Conservation (phyloP, 2,329 filamentous ascomycete genomes). For the Claviceps purpurea region DNA sequence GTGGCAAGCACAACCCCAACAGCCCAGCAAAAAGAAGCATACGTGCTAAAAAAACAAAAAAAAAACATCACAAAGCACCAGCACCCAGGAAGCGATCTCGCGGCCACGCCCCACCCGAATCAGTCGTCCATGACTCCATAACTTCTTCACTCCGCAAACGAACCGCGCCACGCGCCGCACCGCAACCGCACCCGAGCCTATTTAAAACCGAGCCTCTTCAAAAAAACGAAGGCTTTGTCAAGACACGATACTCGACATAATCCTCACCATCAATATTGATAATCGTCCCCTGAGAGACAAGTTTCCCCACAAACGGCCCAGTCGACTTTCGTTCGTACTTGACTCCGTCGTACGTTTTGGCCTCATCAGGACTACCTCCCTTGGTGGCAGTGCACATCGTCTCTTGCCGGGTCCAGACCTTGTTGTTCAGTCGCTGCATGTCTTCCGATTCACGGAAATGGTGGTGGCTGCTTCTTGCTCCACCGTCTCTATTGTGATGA, state of each 20-base stretch:
- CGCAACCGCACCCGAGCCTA: not conserved
- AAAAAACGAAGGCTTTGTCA: slow-evolving; percentile 51
- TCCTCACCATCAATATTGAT: slow-evolving; percentile 54
- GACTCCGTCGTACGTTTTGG: slow-evolving; percentile 44
- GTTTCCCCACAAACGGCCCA: slow-evolving; percentile 48
- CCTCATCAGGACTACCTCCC: slow-evolving; percentile 31
- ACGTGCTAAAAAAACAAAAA: not conserved
- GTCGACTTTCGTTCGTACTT: slow-evolving; percentile 49
- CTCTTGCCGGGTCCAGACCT: slow-evolving; percentile 43
- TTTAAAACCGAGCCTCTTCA: slow-evolving; percentile 12
- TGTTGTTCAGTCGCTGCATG: slow-evolving; percentile 39
- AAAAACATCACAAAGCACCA: not conserved
- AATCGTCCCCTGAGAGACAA: slow-evolving; percentile 48
- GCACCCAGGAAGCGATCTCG: not conserved
- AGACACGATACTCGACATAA: slow-evolving; percentile 52
- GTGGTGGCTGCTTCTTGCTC: slow-evolving; percentile 9
- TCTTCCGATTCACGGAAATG: slow-evolving; percentile 33
- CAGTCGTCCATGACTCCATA: no score
- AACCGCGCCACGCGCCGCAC: not conserved
- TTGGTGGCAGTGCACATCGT: slow-evolving; percentile 24
- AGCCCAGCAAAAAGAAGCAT: not conserved
- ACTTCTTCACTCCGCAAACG: no score
- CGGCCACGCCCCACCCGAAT: no score
- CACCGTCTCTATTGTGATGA: slow-evolving; percentile 12
- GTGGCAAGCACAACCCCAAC: no score